Evolutionary conservation across 192 early-diverging fungal genomes (phyloP), one percentile per base, ranked within the genome.

Genomic region (Mortierella hygrophila): DNA sequence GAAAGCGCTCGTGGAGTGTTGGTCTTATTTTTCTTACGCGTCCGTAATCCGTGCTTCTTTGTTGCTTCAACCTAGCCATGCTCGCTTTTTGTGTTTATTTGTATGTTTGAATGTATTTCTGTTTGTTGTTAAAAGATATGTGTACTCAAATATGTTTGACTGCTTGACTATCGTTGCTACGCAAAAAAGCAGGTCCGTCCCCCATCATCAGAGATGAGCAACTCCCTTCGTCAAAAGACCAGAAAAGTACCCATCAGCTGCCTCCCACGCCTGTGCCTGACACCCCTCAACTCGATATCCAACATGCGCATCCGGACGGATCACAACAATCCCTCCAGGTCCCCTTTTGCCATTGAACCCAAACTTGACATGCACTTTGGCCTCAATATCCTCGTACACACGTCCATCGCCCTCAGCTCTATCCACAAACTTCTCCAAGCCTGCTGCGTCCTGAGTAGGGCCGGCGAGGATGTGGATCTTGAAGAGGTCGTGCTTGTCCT

Each of bases 401-500:
- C 23, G 26, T 32, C 74, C 74, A 35, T 75, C 54, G 20, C 74
- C 74, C 7, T 13, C 29, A 38, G 26, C 9, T 18, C 21, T 52
- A n/a, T 75, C 23, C 6, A 20, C 4, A 20, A 75, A 47, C 21
- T 15, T 20, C 9, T 21, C 42, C 60, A 9, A 65, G 29, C 29
- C 60, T 3, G 29, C 11, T 29, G 29, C 2, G 60, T 4, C 60
- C 11, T 65, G 60, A 35, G 11, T 4, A 15, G 60, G 69, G 32
- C 76, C 76, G 29, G 60, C 37, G 18, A 83, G 78, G 49, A 75
- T 21, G 35, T 78, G 57, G 15, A 77, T 38, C 44, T 78, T 83
- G 68, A 83, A 83, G 23, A 83, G 37, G 37, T 74, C 77, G 23
- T 82, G 70, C 60, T 55, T 47, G 29, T 78, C 72, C 26, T 74